Base-by-base conservation (phyloP, 2,329 filamentous ascomycete genomes). In the Colletotrichum acutatum region DNA sequence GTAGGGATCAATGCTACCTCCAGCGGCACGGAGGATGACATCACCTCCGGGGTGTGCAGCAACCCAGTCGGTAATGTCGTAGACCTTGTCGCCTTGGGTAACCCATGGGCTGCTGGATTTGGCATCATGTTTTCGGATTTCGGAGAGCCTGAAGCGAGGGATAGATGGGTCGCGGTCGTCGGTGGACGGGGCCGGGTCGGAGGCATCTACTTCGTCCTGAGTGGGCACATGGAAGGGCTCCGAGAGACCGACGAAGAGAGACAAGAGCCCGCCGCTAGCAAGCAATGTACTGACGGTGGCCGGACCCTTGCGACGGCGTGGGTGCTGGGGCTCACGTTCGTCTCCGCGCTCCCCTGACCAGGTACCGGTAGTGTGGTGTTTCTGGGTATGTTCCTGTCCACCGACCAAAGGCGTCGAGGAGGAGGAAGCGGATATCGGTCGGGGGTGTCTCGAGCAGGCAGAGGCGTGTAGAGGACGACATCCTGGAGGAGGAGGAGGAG, bases 41-140 rank as follows among this genome's bases (percentile, higher is more conserved):
- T 92, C 89, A 54, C 91, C 91, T 4, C 91, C 91, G 0, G 91
- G 91, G 77, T 93, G 91, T 0, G 87, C 90, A 1, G 85, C 83
- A 26, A 93, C 82, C 90, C 91, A 93, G 63, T 92, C 90, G 1
- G 91, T 93, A 65, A 93, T 93, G 77, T 93, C 89, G 84, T 93
- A 93, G 24, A 93, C 90, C 69, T 90, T 89, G 78, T 89, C 89
- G 28, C 86, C 89, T 66, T 86, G 86, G n/a, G 88, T 90, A 4
- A 93, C 88, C 91, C 91, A 93, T 2, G 90, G 90, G 11, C 84
- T 80, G 1, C 85, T 78, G 0, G 90, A 89, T 24, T 84, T 83
- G 22, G 83, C 82, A n/a, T 88, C 86, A 75, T 90, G 89, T 63
- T 86, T 81, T 60, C 85, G 86, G 59, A 90, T 79, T 68, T 90